Conservation (phyloP, 2,329 filamentous ascomycete species). For the Bimuria novae-zelandiae region DNA sequence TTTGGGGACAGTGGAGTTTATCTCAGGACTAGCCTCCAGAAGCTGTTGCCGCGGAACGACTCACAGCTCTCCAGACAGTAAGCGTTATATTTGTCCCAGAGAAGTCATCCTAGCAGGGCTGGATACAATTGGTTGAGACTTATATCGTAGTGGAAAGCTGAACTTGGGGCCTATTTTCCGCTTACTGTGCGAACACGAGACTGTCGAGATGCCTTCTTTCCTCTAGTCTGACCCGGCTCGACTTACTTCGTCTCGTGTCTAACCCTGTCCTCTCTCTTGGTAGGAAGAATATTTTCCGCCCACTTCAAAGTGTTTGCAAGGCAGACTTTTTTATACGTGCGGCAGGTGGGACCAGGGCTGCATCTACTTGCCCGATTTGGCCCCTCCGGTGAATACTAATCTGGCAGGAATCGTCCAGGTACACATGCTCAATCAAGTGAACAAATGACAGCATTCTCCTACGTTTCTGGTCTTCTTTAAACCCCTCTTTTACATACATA, state of each 20-base stretch:
- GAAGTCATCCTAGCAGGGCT: not conserved
- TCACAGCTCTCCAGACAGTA: not conserved
- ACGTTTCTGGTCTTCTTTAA: not conserved
- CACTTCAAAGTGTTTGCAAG: not conserved
- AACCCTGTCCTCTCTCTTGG: not conserved
- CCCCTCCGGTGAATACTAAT: not conserved
- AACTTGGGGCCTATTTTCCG: not conserved
- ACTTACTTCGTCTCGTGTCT: not conserved
- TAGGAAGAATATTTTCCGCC: slow-evolving; percentile 1
- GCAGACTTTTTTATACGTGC: not conserved
- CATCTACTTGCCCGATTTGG: not conserved
- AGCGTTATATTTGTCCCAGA: no score
- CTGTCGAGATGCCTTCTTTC: not conserved
- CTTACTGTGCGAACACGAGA: not conserved
- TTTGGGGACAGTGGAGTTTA: not conserved
- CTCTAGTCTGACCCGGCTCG: not conserved
- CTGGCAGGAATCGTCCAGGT: not conserved
- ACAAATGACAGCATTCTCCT: not conserved
- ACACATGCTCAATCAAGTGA: not conserved
- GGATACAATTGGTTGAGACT: not conserved
- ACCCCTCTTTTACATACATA: not conserved
- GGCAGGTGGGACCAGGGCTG: not conserved
- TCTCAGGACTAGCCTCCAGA: not conserved
- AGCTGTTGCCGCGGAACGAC: not conserved
- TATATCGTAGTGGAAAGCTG: not conserved